Conservation (phyloP, 1,139 yeast species). For the Candida sp. region DNA sequence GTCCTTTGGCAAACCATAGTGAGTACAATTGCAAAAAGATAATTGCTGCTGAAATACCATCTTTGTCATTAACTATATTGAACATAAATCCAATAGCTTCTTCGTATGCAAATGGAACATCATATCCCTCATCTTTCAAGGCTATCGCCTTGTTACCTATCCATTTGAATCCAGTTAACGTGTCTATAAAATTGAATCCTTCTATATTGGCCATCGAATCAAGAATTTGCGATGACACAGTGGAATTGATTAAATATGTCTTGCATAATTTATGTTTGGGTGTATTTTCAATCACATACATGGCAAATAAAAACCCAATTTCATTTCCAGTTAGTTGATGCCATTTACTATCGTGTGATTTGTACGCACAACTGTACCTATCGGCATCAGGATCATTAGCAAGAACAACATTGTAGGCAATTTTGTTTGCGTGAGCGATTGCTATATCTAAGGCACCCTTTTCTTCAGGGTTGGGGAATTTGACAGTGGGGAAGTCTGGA, state of each 20-base stretch:
- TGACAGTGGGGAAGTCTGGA: conserved; percentile 81
- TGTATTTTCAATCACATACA: conserved; percentile 44
- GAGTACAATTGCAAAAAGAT: conserved; percentile 75
- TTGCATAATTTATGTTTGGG: conserved; percentile 22
- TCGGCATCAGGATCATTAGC: conserved; percentile 99
- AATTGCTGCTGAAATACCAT: conserved; percentile 80
- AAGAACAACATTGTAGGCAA: conserved; percentile 52
- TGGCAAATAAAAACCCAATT: conserved; percentile 82
- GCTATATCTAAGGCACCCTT: conserved; percentile 84
- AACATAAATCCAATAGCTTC: conserved; percentile 98
- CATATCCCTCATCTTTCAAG: conserved; percentile 57
- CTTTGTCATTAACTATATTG: conserved; percentile 83
- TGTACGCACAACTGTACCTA: conserved; percentile 76
- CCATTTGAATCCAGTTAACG: conserved; percentile 97
- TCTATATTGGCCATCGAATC: conserved; percentile 61
- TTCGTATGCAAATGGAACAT: conserved; percentile 88
- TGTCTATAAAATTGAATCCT: conserved; percentile 69
- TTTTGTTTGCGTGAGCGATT: conserved; percentile 47
- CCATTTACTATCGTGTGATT: conserved; percentile 50
- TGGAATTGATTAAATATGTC: conserved; percentile 75
- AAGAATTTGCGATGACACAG: conserved; percentile 86
- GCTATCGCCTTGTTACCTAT: conserved; percentile 87
- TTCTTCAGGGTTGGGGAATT: conserved; percentile 95
- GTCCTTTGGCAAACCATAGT: conserved; percentile 38
- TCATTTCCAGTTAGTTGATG: conserved; percentile 88